Conservation (phyloP, 2,329 filamentous ascomycete genomes). For the Epichloe hybrida region DNA sequence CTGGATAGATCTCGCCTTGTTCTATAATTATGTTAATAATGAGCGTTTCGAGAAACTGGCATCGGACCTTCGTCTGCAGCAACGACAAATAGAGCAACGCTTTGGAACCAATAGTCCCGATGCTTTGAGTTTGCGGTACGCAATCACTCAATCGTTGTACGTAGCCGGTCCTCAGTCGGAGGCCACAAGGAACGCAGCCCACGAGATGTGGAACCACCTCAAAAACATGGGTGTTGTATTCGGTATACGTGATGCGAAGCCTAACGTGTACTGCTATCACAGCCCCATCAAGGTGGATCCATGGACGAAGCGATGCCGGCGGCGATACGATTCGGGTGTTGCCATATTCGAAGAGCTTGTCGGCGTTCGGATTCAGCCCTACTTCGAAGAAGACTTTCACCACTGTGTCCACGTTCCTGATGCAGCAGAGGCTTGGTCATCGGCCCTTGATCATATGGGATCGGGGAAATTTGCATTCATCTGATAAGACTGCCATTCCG, state of each 20-base stretch:
- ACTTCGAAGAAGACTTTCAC: conserved; percentile 32
- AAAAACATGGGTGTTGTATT: conserved; percentile 22
- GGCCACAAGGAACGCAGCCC: conserved; percentile 21
- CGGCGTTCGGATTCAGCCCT: conserved; percentile 24
- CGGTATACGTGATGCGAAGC: conserved; percentile 22
- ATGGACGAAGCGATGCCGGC: conserved; percentile 28
- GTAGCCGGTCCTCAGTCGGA: conserved; percentile 21
- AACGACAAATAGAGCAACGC: conserved; percentile 22
- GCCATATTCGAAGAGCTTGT: conserved; percentile 25
- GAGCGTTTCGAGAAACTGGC: conserved; percentile 25
- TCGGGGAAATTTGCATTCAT: conserved; percentile 20
- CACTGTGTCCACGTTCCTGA: conserved; percentile 25
- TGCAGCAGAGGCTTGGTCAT: conserved; percentile 23
- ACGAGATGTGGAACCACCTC: conserved; percentile 25
- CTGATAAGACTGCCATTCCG: conserved; percentile 11
- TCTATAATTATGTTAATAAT: conserved; percentile 23
- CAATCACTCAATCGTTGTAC: conserved; percentile 27
- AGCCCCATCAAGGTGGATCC: conserved; percentile 30
- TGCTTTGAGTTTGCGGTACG: conserved; percentile 25
- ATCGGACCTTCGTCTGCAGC: conserved; percentile 22
- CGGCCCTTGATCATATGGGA: conserved; percentile 18
- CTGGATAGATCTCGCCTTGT: conserved; percentile 28
- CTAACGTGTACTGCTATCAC: conserved; percentile 29
- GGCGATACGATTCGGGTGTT: conserved; percentile 25
- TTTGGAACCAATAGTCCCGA: conserved; percentile 21